Evolutionary conservation across 306 rosid species (phyloP).

Genomic region (Lotus japonicus): DNA sequence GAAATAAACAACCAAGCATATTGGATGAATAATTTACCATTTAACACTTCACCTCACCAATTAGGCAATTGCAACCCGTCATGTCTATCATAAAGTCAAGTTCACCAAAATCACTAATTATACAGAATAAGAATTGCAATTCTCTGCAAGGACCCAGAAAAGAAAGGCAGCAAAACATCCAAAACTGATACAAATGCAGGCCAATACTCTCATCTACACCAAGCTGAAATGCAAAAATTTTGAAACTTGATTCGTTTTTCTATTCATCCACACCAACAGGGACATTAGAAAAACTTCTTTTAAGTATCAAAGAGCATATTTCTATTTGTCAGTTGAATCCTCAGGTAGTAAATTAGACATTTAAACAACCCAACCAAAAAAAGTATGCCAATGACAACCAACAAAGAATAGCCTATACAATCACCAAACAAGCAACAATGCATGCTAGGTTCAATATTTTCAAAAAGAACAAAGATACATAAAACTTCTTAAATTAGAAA

Average conservation of each 20-base stretch:
- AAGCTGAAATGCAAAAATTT: conserved; percentile 11
- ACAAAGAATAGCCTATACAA: background rate
- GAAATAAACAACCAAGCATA: conserved; percentile 8
- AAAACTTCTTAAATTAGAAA: background rate
- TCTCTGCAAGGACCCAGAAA: no score
- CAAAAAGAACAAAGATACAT: background rate
- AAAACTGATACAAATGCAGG: background rate
- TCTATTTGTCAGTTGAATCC: no score
- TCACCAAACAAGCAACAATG: conserved; percentile 6
- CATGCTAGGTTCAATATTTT: background rate
- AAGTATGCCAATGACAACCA: background rate
- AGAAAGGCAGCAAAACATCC: background rate
- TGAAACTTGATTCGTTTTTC: conserved; percentile 18
- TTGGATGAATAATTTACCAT: conserved; percentile 11
- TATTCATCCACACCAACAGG: background rate
- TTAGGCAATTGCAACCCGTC: background rate
- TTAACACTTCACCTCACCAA: no score
- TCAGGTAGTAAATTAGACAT: background rate
- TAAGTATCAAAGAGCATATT: no score
- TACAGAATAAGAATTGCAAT: background rate
- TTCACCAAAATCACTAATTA: background rate
- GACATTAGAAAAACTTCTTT: no score
- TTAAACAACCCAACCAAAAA: background rate
- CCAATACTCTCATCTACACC: background rate
- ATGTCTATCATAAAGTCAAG: conserved; percentile 17